Conservation (phyloP, 2,329 filamentous ascomycete genomes). For the Didymella keratinophila region DNA sequence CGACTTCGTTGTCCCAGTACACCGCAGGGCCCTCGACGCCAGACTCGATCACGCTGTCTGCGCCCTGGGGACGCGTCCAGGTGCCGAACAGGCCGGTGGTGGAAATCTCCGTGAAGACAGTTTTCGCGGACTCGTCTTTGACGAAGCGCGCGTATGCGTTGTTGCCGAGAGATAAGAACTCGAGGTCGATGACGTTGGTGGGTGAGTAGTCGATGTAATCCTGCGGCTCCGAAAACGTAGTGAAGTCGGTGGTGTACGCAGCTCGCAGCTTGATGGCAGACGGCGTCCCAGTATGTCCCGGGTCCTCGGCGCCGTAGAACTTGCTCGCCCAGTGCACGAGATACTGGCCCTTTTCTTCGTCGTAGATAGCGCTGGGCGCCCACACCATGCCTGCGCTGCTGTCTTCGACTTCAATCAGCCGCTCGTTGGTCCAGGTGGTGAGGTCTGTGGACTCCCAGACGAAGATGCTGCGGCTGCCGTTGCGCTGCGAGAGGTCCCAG, state of each 20-base stretch:
- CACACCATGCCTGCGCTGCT: constrained; percentile 38
- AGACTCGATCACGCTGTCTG: background rate
- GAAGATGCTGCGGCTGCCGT: constrained; percentile 61
- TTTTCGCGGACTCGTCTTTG: background rate
- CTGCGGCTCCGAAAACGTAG: background rate
- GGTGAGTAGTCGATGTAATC: background rate
- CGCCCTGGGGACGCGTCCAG: background rate
- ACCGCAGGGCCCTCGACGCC: background rate
- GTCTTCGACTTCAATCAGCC: constrained; percentile 59
- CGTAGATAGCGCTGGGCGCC: background rate
- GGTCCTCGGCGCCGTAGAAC: background rate
- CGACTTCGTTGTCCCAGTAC: background rate
- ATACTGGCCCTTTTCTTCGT: background rate
- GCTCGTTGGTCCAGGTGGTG: constrained; percentile 59
- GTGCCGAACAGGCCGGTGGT: background rate
- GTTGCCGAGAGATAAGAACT: background rate
- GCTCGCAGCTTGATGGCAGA: background rate
- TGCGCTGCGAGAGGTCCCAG: constrained; percentile 62
- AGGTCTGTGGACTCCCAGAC: constrained; percentile 65
- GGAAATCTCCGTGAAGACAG: background rate
- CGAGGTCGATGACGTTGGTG: background rate
- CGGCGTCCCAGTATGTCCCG: background rate
- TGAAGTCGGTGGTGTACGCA: background rate
- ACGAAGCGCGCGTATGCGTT: background rate
- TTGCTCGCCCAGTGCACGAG: background rate